Evolutionary conservation across 2,329 filamentous ascomycete species (phyloP).

Genomic region (Sordariomycetes sp.): DNA sequence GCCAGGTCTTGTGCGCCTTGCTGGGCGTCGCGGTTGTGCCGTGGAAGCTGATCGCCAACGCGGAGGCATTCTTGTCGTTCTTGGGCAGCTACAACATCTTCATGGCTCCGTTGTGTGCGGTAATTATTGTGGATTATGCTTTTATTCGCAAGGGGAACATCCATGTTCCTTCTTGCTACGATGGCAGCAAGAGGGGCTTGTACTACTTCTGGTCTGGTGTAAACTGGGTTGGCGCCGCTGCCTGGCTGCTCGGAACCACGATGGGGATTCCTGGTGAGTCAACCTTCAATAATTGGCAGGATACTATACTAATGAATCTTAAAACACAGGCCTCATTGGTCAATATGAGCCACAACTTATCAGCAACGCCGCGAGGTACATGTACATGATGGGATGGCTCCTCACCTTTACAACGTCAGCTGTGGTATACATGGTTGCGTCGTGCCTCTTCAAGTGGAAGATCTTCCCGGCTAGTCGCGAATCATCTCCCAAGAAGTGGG

Average conservation of each 20-base stretch:
- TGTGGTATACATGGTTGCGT: slow-evolving; percentile 13
- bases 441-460: slow-evolving; percentile 7
- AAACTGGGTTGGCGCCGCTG: slow-evolving; percentile 16
- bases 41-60: slow-evolving; percentile 18
- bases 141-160: slow-evolving; percentile 18
- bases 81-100: slow-evolving; percentile 16
- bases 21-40: slow-evolving; percentile 19
- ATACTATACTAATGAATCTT: too few species aligned
- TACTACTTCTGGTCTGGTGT: slow-evolving; percentile 23
- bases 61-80: slow-evolving; percentile 13
- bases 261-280: slow-evolving; percentile 17
- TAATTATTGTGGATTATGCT: slow-evolving; percentile 25
- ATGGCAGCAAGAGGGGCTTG: slow-evolving; percentile 12
- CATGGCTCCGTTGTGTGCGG: slow-evolving; percentile 15
- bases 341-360: slow-evolving; percentile 14
- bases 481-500: slow-evolving; percentile 7
- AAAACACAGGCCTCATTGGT: slow-evolving; percentile 17
- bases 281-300: too few species aligned
- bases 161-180: slow-evolving; percentile 19
- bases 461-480: slow-evolving; percentile 13
- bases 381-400: slow-evolving; percentile 21
- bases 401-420: slow-evolving; percentile 16
- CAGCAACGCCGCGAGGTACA: slow-evolving; percentile 12
- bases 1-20: slow-evolving; percentile 19
- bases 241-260: slow-evolving; percentile 13